A percentile compares a stretch with the other conserved stretches of the same genome.
Conservation (phyloP, 257 asterid species). For the Solanum verrucosum region DNA sequence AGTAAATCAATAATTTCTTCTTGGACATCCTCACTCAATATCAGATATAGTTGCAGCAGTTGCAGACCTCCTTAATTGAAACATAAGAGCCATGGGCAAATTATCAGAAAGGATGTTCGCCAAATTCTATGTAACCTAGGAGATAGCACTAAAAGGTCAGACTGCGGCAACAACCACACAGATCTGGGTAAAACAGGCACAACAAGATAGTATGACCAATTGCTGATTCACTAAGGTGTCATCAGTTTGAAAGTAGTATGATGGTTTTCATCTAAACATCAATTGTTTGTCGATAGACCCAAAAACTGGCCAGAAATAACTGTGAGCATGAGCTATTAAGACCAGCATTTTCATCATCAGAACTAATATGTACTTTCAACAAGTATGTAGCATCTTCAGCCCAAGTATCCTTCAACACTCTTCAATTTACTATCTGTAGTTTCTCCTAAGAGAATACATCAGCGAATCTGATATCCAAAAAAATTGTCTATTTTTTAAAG, state of each 20-base stretch:
- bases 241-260: background rate
- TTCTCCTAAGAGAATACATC: background rate
- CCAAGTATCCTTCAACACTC: background rate
- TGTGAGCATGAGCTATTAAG: background rate
- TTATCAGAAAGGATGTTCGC: background rate
- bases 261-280: background rate
- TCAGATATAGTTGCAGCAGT: background rate
- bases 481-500: background rate
- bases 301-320: background rate
- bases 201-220: background rate
- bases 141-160: background rate
- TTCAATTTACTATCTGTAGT: background rate
- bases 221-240: background rate
- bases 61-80: background rate
- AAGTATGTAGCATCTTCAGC: background rate
- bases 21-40: background rate
- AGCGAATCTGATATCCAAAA: background rate
- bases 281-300: background rate
- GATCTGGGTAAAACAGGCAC: background rate
- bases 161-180: background rate
- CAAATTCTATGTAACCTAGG: background rate
- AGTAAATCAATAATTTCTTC: background rate
- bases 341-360: background rate
- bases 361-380: background rate
- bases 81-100: background rate